Evolutionary conservation across 2,329 filamentous ascomycete genomes (phyloP), one percentile per base, ranked within the genome.

Genomic region (Colletotrichum tamarilloi): DNA sequence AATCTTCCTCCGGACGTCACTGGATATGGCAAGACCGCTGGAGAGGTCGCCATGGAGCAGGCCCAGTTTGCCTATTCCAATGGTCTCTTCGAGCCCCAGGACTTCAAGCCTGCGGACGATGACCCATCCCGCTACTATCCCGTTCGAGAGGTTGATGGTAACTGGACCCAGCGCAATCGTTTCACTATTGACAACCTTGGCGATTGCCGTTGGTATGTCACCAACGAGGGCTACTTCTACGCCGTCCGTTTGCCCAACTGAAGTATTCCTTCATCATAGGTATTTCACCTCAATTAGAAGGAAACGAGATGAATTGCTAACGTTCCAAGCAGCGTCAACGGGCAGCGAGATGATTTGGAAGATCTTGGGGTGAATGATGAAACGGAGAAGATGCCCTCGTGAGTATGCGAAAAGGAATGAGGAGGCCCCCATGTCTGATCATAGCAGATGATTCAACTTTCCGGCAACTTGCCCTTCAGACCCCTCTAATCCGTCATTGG

Each of bases 51-150:
- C 42, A 78, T 85, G 24, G 84, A 87, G 70, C 86, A 88, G 78
- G 79, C 85, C 57, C 82, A 87, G 76, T 85, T 87, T 75, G 86
- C 87, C n/a, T 78, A 85, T 73, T 80, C 82, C 75, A 88, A 87
- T 79, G 84, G 84, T 76, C 82, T 88, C 76, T 85, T 87, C 75
- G 86, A 90, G 79, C 86, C 88, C 19, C 90, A 92, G 83, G 89
- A 91, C 76, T 90, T 92, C 79, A 89, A 91, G 81, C 91, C 91
- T 2, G 85, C 86, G 24, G 90, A 92, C 77, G 87, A 90, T 75
- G 87, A 91, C 80, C 87, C 88, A 52, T 85, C 85, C 57, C 89
- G 90, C 74, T 88, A 89, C 83, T 92, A 92, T 82, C 89, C 87
- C 83, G 86, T 88, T 77, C 87, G 89, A 70, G 90, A 92, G 82